Percentiles rank a stretch among this genome's conserved stretches.
Evolutionary conservation across 106 monocot species (phyloP).

Genomic region (Dioscorea dumetorum): DNA sequence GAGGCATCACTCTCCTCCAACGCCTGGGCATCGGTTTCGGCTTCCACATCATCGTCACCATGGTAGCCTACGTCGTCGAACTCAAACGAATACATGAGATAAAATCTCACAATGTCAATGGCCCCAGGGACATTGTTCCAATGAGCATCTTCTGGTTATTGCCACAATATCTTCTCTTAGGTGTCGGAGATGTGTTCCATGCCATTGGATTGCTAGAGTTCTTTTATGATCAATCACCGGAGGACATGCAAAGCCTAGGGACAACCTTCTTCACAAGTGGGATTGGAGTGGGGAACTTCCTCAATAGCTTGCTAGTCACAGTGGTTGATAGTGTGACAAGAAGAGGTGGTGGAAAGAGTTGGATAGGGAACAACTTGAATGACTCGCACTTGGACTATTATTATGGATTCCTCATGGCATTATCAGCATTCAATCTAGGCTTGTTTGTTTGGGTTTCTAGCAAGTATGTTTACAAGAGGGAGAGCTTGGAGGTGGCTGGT

Average conservation of each 20-base stretch:
- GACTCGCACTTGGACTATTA: conserved; percentile 65
- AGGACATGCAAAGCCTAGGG: conserved; percentile 68
- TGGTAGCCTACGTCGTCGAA: conserved; percentile 36
- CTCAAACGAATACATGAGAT: conserved; percentile 31
- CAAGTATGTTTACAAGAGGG: conserved; percentile 59
- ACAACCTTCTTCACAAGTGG: conserved; percentile 67
- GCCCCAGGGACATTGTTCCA: conserved; percentile 21
- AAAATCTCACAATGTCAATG: background rate
- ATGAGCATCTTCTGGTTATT: conserved; percentile 79
- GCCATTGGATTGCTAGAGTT: conserved; percentile 60
- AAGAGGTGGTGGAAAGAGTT: conserved; percentile 42
- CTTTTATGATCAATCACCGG: conserved; percentile 88
- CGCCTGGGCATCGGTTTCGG: conserved; percentile 57
- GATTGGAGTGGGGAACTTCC: conserved; percentile 56
- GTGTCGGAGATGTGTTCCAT: conserved; percentile 59
- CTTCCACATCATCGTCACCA: conserved; percentile 34
- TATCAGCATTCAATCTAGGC: conserved; percentile 33
- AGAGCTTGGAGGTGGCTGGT: conserved; percentile 20
- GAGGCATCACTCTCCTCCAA: conserved; percentile 75
- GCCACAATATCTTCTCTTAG: conserved; percentile 64
- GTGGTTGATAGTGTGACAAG: conserved; percentile 34
- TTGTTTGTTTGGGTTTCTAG: conserved; percentile 37
- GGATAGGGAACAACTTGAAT: conserved; percentile 69
- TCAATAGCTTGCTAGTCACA: conserved; percentile 61
- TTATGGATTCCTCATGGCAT: conserved; percentile 44